These are phyloP conservation scores for Ophiocordyceps camponoti-saundersi DNA, from an alignment of 2,329 filamentous ascomycete species.

Conservation along the genomic window DNA sequence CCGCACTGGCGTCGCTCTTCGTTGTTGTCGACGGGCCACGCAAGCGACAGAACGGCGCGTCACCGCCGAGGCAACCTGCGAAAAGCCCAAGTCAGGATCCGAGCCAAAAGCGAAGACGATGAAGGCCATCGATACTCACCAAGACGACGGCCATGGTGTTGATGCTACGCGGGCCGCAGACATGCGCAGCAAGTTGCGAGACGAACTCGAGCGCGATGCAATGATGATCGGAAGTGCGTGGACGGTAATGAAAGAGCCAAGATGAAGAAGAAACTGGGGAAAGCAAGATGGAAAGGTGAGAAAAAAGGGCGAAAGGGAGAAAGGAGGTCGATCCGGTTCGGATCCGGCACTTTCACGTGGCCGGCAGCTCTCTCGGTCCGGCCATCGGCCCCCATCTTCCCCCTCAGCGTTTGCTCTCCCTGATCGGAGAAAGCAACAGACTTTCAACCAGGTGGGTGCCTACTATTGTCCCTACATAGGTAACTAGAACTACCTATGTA, in stretches of 20 bases:
- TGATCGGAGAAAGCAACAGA: neutral
- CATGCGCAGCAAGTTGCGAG: neutral
- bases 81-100: neutral
- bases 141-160: neutral
- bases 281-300: too few species aligned
- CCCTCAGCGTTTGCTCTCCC: neutral
- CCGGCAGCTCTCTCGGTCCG: neutral
- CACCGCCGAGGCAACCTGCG: slow-evolving; percentile 4
- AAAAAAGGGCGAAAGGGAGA: too few species aligned
- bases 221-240: neutral
- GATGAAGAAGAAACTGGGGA: too few species aligned
- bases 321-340: neutral
- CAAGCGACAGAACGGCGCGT: slow-evolving; percentile 4
- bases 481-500: too few species aligned
- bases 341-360: neutral
- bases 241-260: neutral
- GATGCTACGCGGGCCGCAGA: neutral
- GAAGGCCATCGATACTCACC: neutral
- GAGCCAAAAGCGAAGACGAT: too few species aligned
- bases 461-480: too few species aligned
- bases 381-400: too few species aligned
- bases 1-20: neutral
- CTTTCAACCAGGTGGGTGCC: too few species aligned
- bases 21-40: neutral
- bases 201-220: neutral